Evolutionary conservation across 2,329 filamentous ascomycete genomes (phyloP), one percentile per base, ranked within the genome.

Genomic region (Xylaria arbuscula): DNA sequence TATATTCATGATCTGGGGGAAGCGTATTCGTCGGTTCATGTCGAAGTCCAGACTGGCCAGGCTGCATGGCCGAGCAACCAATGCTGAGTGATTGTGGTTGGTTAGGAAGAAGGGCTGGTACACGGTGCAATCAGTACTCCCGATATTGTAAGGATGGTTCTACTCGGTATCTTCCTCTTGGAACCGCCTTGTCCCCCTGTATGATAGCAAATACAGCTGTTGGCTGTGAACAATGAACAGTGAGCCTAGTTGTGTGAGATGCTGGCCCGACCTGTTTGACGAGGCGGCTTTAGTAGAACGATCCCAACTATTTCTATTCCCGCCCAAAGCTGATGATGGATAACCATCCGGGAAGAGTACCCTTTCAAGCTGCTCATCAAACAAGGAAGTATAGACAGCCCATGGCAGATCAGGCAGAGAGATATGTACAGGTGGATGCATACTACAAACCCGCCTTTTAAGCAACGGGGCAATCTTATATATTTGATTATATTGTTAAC

Each of bases 1-100:
- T 45, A 73, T 85, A 1, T 87, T 87, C 70, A 84, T 87, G 81
- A 42, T 84, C 5, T 84, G 78, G 69, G 85, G 85, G 0, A 87
- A 86, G 78, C 78, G 73, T 45, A 86, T 87, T 71, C 78, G 85
- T 28, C 76, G 77, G 2, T 81, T 40, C n/a, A 71, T 84, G 72
- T 76, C 79, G 1, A 78, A 72, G 51, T 83, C 82, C 8, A 86
- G 84, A 83, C 72, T 87, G 62, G 84, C 84, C 0, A 79, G 76
- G 66, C 75, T 86, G 66, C 83, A 86, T 72, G 76, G 75, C 13
- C 65, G 65, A 72, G 75, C 66, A 55, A 32, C 38, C 2, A 53
- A 42, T 15, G 19, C 28, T 36, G 42, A 28, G 32, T 51, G 36
- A 55, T 5, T 15, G 15, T 7, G 9, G 51, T 53, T 2, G 11